Percentiles rank a stretch among this genome's conserved stretches.
Evolutionary conservation across 1,284 basidiomycete species (phyloP).

Genomic region (Chalciporus sp.): DNA sequence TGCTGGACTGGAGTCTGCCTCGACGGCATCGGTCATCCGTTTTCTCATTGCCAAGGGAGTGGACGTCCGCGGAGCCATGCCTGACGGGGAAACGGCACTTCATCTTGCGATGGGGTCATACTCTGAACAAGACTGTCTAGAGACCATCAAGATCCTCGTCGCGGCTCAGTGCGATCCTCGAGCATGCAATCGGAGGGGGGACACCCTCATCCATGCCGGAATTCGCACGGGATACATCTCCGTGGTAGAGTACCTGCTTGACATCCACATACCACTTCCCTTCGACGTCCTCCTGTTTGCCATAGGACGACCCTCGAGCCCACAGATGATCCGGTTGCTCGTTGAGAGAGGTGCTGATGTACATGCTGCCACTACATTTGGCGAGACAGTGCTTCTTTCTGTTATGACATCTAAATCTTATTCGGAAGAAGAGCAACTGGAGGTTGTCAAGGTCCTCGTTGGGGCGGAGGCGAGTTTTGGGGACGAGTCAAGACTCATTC

Average conservation of each 20-base stretch:
- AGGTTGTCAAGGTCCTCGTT: background rate
- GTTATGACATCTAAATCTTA: accelerated
- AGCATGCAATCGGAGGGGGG: background rate
- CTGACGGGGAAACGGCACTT: conserved; percentile 4
- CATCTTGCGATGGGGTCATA: background rate
- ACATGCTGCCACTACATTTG: background rate
- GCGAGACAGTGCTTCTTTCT: conserved; percentile 9
- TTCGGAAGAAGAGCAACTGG: background rate
- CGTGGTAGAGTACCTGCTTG: background rate
- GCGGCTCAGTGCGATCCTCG: conserved; percentile 2
- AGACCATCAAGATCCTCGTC: background rate
- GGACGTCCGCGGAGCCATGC: background rate
- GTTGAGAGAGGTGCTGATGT: conserved; percentile 3
- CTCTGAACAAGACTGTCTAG: background rate
- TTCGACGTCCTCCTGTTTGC: background rate
- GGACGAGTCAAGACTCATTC: no score
- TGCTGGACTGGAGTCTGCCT: background rate
- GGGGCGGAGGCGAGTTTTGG: background rate
- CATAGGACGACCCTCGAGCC: background rate
- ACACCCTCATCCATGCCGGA: background rate
- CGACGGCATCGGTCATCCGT: background rate
- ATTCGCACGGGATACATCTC: background rate
- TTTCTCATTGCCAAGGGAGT: background rate
- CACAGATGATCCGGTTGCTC: background rate
- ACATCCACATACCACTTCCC: background rate